These are phyloP conservation scores for Euphorbia corollata DNA, from an alignment of 441 rosid genomes.

Conservation along the genomic window DNA sequence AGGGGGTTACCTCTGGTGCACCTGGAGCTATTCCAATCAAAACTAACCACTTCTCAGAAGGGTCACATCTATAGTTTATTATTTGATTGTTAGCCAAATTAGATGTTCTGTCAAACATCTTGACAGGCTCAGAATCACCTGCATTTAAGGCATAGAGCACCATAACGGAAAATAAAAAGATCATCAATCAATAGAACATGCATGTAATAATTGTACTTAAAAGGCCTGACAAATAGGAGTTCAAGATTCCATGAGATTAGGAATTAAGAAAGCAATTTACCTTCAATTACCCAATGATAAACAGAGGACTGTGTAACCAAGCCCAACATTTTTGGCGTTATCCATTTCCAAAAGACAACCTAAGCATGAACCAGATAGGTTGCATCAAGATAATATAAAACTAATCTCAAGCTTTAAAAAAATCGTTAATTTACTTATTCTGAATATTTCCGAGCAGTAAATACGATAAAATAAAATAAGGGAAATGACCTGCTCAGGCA, in stretches of 20 bases:
- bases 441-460: background rate
- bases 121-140: conserved; percentile 97
- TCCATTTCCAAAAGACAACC: conserved; percentile 99
- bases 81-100: conserved; percentile 92
- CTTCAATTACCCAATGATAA: conserved; percentile 99
- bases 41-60: conserved; percentile 98
- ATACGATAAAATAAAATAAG: background rate
- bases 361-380: conserved; percentile 23
- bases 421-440: background rate
- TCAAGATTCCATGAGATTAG: conserved; percentile 11
- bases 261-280: conserved; percentile 28
- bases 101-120: conserved; percentile 98
- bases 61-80: conserved; percentile 89
- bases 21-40: conserved; percentile 99
- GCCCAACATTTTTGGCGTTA: conserved; percentile 83
- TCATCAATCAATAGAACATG: background rate
- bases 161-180: background rate
- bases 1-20: conserved; percentile 75
- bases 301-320: conserved; percentile 86
- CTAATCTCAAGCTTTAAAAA: background rate
- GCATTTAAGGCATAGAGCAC: conserved; percentile 11
- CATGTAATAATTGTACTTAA: background rate
- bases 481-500: conserved; percentile 86
- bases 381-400: conserved; percentile 4
- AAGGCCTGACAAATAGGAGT: background rate